phyloP scores from a whole-genome alignment of 2,329 filamentous ascomycete genomes.

The Monosporascus sp. region DNA sequence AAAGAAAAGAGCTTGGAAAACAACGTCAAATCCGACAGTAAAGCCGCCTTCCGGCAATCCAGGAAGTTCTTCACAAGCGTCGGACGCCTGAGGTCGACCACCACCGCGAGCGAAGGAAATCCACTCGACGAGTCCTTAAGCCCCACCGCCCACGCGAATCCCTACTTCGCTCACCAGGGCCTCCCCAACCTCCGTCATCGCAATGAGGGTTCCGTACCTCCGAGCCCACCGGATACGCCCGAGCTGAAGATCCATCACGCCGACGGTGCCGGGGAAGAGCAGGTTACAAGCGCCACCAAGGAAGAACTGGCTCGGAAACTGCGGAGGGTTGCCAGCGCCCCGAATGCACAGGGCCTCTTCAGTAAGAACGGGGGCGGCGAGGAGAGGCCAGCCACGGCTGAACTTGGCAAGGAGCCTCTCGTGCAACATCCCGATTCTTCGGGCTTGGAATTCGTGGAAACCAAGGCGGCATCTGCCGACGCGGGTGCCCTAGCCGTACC shows the following conservation, averaged over 20 bases:
- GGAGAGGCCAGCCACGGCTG: conserved; percentile 76
- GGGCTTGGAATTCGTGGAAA: conserved; percentile 41
- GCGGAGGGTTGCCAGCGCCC: conserved; percentile 89
- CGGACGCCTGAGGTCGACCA: conserved; percentile 81
- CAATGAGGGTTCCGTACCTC: conserved; percentile 88
- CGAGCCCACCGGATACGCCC: conserved; percentile 87
- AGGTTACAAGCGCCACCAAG: conserved; percentile 74
- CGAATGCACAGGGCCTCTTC: conserved; percentile 93
- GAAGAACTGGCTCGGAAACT: conserved; percentile 92
- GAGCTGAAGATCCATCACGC: conserved; percentile 67
- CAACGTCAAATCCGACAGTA: conserved; percentile 51
- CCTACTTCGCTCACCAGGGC: conserved; percentile 95
- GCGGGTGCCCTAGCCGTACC: conserved; percentile 35
- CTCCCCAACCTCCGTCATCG: conserved; percentile 89
- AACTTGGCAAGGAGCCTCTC: conserved; percentile 78
- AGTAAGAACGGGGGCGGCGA: conserved; percentile 50
- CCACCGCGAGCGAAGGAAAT: conserved; percentile 89
- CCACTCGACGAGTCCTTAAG: conserved; percentile 82
- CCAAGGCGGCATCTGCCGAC: conserved; percentile 34
- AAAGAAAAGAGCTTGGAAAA: conserved; percentile 29
- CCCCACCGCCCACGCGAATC: conserved; percentile 90
- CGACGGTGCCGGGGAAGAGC: conserved; percentile 57
- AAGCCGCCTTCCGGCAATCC: conserved; percentile 72
- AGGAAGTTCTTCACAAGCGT: conserved; percentile 84
- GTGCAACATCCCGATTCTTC: conserved; percentile 50